Evolutionary conservation across 495 filamentous ascomycete species (phyloP).

Genomic region (Penicillium malachiteum): DNA sequence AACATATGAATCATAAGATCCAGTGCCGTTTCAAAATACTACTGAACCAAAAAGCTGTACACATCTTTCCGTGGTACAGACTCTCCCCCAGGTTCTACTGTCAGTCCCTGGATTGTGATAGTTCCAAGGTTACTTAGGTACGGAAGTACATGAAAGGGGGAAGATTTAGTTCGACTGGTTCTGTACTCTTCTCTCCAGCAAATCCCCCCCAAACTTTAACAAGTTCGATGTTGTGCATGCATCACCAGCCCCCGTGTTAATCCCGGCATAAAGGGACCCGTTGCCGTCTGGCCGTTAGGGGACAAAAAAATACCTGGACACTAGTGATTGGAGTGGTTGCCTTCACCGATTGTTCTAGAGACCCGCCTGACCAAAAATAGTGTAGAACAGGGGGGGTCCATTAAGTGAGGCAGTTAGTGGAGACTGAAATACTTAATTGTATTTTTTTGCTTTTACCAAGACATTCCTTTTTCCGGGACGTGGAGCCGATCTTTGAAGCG

Average conservation of each 20-base stretch:
- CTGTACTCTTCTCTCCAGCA: background rate
- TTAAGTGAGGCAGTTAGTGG: constrained; percentile 2
- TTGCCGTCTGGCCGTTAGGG: constrained; percentile 23
- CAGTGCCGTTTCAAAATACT: too few species aligned
- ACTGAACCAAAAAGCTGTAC: too few species aligned
- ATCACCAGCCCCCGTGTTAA: constrained; percentile 20
- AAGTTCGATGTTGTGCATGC: constrained; percentile 25
- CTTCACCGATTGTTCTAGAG: constrained; percentile 10
- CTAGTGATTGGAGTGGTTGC: constrained; percentile 7
- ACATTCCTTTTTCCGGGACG: background rate
- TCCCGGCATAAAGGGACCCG: constrained; percentile 15
- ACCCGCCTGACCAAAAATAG: background rate
- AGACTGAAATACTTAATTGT: background rate
- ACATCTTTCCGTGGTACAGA: too few species aligned
- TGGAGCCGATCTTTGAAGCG: background rate
- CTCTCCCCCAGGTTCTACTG: too few species aligned
- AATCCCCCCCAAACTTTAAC: constrained; percentile 1
- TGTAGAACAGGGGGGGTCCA: background rate
- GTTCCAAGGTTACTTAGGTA: background rate
- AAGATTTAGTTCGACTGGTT: background rate
- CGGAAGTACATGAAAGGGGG: constrained; percentile 1
- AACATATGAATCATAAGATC: background rate
- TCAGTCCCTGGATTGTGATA: too few species aligned
- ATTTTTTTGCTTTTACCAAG: background rate
- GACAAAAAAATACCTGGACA: background rate